These are phyloP conservation scores for Rhizopus arrhizus DNA, from an alignment of 371 early-diverging fungal genomes.

Conservation along the genomic window DNA sequence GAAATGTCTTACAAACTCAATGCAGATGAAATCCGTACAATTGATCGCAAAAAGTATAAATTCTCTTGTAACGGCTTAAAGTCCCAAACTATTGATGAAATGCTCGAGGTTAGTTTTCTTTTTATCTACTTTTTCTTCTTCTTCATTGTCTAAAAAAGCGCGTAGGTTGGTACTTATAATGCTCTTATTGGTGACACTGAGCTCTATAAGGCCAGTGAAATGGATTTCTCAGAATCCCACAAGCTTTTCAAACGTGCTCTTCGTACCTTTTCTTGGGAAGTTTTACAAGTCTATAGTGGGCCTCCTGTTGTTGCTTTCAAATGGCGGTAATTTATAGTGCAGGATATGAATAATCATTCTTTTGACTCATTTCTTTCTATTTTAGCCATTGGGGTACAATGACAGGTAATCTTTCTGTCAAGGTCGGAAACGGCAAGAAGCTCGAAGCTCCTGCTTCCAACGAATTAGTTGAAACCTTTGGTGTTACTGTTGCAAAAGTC, in stretches of 20 bases:
- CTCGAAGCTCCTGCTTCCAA: constrained; percentile 48
- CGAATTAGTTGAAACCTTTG: constrained; percentile 45
- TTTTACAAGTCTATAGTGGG: constrained; percentile 53
- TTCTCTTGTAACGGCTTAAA: constrained; percentile 52
- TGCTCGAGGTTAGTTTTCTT: constrained; percentile 39
- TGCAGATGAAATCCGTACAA: constrained; percentile 55
- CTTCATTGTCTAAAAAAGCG: not conserved
- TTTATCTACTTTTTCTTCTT: too few relatives aligned
- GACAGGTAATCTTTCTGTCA: constrained; percentile 47
- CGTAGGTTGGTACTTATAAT: constrained; percentile 57
- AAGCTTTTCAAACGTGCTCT: constrained; percentile 54
- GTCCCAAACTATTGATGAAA: constrained; percentile 48
- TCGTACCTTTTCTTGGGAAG: constrained; percentile 57
- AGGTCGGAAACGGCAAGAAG: constrained; percentile 42
- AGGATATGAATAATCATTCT: not conserved
- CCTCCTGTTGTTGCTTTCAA: constrained; percentile 58
- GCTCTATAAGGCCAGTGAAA: constrained; percentile 54
- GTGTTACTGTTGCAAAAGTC: constrained; percentile 52
- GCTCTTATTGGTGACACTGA: constrained; percentile 60
- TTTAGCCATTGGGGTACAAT: constrained; percentile 52
- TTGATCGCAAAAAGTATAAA: constrained; percentile 45
- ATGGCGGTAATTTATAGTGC: constrained; percentile 35
- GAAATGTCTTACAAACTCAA: constrained; percentile 57
- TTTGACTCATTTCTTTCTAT: not conserved
- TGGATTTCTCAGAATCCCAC: constrained; percentile 55